Base-by-base conservation (phyloP, 768 basidiomycete species). In the Termitomyces heimii region DNA sequence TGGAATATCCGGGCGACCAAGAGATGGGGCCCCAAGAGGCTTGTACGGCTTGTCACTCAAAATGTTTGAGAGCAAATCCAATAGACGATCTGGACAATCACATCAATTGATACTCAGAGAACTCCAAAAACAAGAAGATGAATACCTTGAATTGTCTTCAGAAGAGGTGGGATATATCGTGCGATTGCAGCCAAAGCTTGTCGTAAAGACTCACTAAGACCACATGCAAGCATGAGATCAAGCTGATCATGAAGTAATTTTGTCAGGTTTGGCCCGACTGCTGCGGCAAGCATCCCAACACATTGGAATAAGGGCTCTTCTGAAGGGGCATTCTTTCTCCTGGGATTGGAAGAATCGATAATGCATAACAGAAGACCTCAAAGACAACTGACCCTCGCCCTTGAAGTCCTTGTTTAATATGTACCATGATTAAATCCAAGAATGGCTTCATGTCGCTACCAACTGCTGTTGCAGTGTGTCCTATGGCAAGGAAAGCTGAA, bases 261-360 rank as follows among this genome's bases (percentile, higher is more conserved):
- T 0, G 97, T 98, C 47, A 99, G 76, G 70, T 94, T 96, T 2
- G 94, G 94, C 0, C 97, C 97, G 32, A 99, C 94, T 9, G 97
- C 92, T 1, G 86, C 83, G 1, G 95, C 93, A 43, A 99, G 77
- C 94, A 98, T 96, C 37, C 93, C 93, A 58, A 99, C 83, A 71
- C 97, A 98, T 77, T 98, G 92, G 67, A 99, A 98, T 57, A 98
- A 94, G 0, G 95, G 89, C 62, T 94, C 94, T 70, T 98, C 95
- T 16, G 88, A 86, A 2, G 92, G 90, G 1, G 94, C 91, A 67
- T 93, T 94, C 78, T 94, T 96, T 67, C 87, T 86, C 56, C 84
- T 87, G 60, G 31, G 46, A 53, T 85, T 59, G 29, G 44, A 53
- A 20, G 59, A n/a, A 24, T 43, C 22, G 20, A 34, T 43, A 32